Percentiles rank a stretch among this genome's conserved stretches.
Conservation (phyloP, 2,329 filamentous ascomycete species). For the Arthrobotrys sphaeroides region DNA sequence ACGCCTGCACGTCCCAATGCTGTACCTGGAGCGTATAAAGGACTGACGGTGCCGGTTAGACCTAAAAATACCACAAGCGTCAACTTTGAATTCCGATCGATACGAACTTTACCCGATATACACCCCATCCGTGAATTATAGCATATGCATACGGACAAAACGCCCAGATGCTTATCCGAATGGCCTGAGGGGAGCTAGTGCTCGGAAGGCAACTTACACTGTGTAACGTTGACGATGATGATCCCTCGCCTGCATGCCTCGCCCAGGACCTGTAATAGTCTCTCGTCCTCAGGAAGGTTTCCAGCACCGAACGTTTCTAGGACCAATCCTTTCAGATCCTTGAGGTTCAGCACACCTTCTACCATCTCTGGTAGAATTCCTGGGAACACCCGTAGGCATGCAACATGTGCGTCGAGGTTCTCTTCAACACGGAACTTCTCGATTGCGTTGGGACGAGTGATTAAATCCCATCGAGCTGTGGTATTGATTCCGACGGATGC, state of each 20-base stretch:
- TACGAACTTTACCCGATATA: background rate
- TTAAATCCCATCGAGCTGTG: constrained; percentile 80
- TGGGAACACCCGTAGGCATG: constrained; percentile 87
- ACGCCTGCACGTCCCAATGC: constrained; percentile 83
- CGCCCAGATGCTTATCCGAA: background rate
- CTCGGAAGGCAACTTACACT: constrained; percentile 70
- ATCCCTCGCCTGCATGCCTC: constrained; percentile 81
- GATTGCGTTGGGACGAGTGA: constrained; percentile 77
- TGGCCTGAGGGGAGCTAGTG: constrained; percentile 60
- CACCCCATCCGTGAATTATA: constrained; percentile 47
- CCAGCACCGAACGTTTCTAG: constrained; percentile 94
- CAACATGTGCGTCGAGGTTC: constrained; percentile 85
- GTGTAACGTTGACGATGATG: constrained; percentile 88
- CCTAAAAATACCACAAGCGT: constrained; percentile 58
- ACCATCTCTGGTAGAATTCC: constrained; percentile 95
- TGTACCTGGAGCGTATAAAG: constrained; percentile 80
- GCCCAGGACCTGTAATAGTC: constrained; percentile 78
- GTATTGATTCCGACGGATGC: constrained; percentile 83
- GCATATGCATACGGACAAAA: constrained; percentile 60
- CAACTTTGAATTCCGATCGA: background rate
- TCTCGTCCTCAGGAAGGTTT: constrained; percentile 85
- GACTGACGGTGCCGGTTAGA: constrained; percentile 75
- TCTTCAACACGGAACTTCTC: constrained; percentile 78
- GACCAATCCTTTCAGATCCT: constrained; percentile 81
- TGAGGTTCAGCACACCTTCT: constrained; percentile 79